Evolutionary conservation across 1,284 basidiomycete species (phyloP), one percentile per base, ranked within the genome.

Genomic region (Microstroma glucosiphilum): DNA sequence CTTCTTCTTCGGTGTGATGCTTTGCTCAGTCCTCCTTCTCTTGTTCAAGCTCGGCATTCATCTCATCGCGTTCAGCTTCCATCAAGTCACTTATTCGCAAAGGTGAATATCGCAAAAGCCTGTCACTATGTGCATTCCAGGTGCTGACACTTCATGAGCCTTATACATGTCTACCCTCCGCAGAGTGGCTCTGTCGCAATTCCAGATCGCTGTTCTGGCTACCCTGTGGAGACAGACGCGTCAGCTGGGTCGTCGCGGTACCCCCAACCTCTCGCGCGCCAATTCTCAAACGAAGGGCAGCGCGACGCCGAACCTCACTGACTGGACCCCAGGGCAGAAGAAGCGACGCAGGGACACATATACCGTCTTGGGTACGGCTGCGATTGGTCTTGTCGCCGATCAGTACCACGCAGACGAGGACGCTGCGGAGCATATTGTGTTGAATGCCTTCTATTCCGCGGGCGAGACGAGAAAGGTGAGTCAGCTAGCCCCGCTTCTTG

Each of bases 11-110:
- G 89, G 86, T 1, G 76, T 90, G 57, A 85, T 87, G 77, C 78
- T 94, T 58, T 90, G 87, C 74, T 81, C 87, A 0, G 83, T 85
- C 41, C 83, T 92, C 25, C 83, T 92, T 8, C 83, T 90, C 9
- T 86, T 84, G 58, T 91, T 94, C 79, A 96, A 96, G 79, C 85
- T 92, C 66, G 79, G 88, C 15, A 89, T 96, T 61, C 92, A 96
- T 78, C 86, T 65, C 59, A 79, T 80, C 61, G 69, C 81, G 1
- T 80, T 79, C 70, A 89, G 88, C 75, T 94, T 93, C 83, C 91
- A 94, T 80, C 88, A 90, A 73, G 85, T 88, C 68, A 90, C 89
- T 9, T 94, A 92, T 77, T 88, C 89, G 60, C 91, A 93, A 80
- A 0, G 80, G 30, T 37, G 9, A 37, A 9, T 37, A 9, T 37